These are phyloP conservation scores for Ophiostoma triangulosporum DNA, from an alignment of 2,329 filamentous ascomycete genomes.

Conservation along the genomic window DNA sequence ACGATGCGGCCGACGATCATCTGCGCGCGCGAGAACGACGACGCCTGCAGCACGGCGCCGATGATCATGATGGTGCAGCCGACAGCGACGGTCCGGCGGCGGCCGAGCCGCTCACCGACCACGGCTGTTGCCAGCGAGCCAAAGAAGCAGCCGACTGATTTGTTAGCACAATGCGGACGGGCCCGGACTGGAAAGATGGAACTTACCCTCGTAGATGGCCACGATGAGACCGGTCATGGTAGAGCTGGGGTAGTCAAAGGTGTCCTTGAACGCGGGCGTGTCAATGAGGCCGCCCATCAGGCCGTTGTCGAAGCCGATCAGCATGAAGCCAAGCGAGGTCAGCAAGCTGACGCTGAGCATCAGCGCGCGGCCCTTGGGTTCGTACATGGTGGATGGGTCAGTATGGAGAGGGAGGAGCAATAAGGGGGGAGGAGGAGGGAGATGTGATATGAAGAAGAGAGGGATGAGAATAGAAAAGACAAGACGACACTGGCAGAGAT, in stretches of 20 bases:
- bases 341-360: conserved; percentile 7
- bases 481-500: background rate
- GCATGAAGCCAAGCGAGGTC: conserved; percentile 10
- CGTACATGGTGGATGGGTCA: conserved; percentile 5
- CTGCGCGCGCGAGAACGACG: conserved; percentile 24
- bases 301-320: conserved; percentile 10
- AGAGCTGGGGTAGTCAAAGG: conserved; percentile 5
- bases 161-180: background rate
- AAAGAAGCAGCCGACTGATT: conserved; percentile 40
- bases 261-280: conserved; percentile 4
- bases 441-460: background rate
- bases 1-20: conserved; percentile 26
- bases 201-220: conserved; percentile 27
- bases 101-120: conserved; percentile 22
- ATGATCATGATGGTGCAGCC: conserved; percentile 22
- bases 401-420: background rate
- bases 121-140: conserved; percentile 26
- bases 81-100: conserved; percentile 21
- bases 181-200: background rate
- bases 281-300: conserved; percentile 10
- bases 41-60: conserved; percentile 23
- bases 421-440: background rate
- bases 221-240: conserved; percentile 9
- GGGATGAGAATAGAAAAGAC: background rate
- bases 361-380: conserved; percentile 3